These are phyloP conservation scores for Exophiala oligosperma DNA, from an alignment of 2,329 filamentous ascomycete genomes.

Conservation along the genomic window DNA sequence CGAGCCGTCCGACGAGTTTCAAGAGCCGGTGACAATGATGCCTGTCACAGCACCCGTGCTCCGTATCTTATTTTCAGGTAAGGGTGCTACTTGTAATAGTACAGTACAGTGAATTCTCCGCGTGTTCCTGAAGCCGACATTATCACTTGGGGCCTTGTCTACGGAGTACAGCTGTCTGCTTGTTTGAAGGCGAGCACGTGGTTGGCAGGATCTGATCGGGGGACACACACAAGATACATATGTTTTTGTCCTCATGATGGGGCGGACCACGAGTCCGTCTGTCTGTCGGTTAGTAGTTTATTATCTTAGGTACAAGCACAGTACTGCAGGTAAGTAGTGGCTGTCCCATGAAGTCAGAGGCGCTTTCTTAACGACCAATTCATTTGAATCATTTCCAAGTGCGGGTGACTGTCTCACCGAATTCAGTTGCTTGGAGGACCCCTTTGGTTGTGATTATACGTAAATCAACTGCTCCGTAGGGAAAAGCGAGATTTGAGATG, in stretches of 20 bases:
- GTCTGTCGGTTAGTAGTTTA: no score
- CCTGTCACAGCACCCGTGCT: no score
- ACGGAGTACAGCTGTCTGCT: not conserved
- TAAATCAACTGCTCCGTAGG: not conserved
- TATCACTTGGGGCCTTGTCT: not conserved
- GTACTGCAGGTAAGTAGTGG: no score
- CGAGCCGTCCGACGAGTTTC: not conserved
- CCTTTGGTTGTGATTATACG: no score
- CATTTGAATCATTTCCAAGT: no score
- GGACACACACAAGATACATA: not conserved
- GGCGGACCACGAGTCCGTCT: not conserved
- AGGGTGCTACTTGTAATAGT: no score
- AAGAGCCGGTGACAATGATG: not conserved
- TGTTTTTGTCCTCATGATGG: not conserved
- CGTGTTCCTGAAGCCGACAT: no score
- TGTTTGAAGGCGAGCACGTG: conserved; percentile 2
- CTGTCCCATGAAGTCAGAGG: not conserved
- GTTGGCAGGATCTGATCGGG: conserved; percentile 1
- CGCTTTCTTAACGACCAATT: not conserved
- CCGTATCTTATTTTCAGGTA: no score
- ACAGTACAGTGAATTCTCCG: no score
- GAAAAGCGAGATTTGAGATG: not conserved
- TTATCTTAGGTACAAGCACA: no score
- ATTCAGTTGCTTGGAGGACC: no score
- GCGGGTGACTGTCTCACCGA: no score